Evolutionary conservation across 2,329 filamentous ascomycete genomes (phyloP).

Genomic region (Fusarium decemcellulare): DNA sequence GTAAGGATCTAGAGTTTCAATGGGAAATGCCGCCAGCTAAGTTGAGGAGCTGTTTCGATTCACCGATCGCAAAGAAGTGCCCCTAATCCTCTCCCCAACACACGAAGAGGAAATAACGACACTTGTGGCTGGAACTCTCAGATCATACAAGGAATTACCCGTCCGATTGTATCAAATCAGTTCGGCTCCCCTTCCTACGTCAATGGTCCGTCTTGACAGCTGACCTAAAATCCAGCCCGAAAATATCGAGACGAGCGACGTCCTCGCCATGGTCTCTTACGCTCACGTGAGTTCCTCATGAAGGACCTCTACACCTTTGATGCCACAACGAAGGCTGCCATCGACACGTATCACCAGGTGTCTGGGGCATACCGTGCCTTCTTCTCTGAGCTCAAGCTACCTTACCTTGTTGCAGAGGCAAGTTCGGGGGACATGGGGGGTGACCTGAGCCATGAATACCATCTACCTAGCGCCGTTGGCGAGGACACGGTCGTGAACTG

Average conservation of each 20-base stretch:
- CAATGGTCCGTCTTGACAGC: not conserved
- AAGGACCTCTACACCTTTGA: constrained; percentile 99
- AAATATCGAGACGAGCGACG: constrained; percentile 96
- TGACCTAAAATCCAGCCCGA: constrained; percentile 68
- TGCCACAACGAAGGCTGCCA: constrained; percentile 73
- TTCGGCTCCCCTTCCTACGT: constrained; percentile 48
- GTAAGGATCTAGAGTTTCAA: constrained; percentile 56
- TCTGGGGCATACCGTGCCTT: constrained; percentile 80
- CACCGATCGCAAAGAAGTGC: constrained; percentile 80
- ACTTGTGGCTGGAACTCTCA: constrained; percentile 79
- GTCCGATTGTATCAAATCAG: constrained; percentile 92
- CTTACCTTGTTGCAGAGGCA: constrained; percentile 87
- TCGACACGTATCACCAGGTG: constrained; percentile 85
- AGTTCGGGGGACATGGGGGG: constrained; percentile 98
- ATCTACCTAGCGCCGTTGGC: constrained; percentile 83
- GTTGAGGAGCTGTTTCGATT: constrained; percentile 80
- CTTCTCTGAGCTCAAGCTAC: constrained; percentile 86
- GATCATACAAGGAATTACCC: constrained; percentile 89
- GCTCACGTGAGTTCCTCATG: constrained; percentile 95
- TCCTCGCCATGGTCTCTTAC: constrained; percentile 88
- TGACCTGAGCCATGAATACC: constrained; percentile 93
- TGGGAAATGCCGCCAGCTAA: constrained; percentile 39
- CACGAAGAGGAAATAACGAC: constrained; percentile 97
- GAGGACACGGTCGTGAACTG: constrained; percentile 91
- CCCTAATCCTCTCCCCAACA: constrained; percentile 88